Evolutionary conservation across 164 flowering plant species (phyloP).

Genomic region (Piper longum): DNA sequence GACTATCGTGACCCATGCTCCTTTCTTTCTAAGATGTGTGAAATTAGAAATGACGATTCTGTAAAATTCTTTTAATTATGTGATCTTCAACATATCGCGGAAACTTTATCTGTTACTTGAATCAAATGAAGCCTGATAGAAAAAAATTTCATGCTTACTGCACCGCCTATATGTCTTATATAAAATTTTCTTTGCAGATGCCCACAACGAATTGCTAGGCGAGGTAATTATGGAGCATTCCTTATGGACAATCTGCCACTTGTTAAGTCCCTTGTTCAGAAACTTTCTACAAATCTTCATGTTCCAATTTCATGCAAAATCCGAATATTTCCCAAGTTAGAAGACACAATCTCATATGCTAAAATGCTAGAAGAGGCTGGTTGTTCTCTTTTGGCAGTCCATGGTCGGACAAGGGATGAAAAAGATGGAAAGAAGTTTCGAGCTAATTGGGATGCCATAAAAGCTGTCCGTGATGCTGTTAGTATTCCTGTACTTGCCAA

Average conservation of each 20-base stretch:
- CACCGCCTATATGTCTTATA: neutral
- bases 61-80: too few relatives aligned
- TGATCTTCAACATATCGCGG: too few relatives aligned
- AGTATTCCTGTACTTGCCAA: constrained; percentile 90
- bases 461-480: constrained; percentile 60
- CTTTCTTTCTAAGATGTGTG: too few relatives aligned
- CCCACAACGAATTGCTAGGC: constrained; percentile 89
- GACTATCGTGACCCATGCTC: too few relatives aligned
- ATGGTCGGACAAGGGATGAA: constrained; percentile 89
- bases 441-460: constrained; percentile 77
- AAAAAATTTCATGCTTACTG: neutral
- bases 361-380: constrained; percentile 98
- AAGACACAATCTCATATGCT: constrained; percentile 80
- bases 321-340: constrained; percentile 59
- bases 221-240: constrained; percentile 94
- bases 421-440: constrained; percentile 73
- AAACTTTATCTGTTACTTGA: neutral
- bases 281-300: constrained; percentile 44
- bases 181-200: constrained; percentile 36
- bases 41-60: too few relatives aligned
- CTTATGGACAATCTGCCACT: constrained; percentile 92
- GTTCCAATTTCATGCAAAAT: constrained; percentile 98
- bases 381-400: constrained; percentile 89
- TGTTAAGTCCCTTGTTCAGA: constrained; percentile 66
- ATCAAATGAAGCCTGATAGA: too few relatives aligned